phyloP scores from a whole-genome alignment of 139 green algal species.

The Micractinium conductrix region DNA sequence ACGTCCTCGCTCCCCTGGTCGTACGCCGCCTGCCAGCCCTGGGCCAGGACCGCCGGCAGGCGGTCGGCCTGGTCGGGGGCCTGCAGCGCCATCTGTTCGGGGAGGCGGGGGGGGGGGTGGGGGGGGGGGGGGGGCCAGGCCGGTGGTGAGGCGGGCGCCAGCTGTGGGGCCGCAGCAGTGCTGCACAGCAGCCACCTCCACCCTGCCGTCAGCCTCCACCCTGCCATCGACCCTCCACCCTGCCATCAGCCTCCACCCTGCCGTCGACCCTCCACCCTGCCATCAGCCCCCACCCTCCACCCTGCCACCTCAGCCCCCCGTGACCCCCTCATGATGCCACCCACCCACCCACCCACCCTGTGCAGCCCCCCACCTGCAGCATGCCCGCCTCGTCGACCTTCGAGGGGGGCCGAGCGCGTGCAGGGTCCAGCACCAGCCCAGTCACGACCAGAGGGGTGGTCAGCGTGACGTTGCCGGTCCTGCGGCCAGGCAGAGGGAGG shows the following conservation, averaged over 20 bases:
- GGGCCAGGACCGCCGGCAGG: slow-evolving; percentile 14
- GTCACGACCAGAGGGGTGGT: slow-evolving; percentile 48
- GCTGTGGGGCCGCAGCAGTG: too few species aligned
- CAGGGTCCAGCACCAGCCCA: slow-evolving; percentile 45
- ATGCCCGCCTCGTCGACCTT: neutral
- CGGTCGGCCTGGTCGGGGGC: slow-evolving; percentile 33
- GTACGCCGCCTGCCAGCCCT: slow-evolving; percentile 35
- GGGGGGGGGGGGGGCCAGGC: too few species aligned
- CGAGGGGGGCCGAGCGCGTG: neutral
- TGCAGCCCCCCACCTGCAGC: slow-evolving; percentile 18
- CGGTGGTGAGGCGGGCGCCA: too few species aligned
- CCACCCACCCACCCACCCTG: neutral
- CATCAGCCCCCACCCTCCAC: neutral
- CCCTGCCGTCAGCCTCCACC: too few species aligned
- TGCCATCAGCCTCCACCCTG: too few species aligned
- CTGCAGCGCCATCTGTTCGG: slow-evolving; percentile 26
- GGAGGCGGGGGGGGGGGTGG: too few species aligned
- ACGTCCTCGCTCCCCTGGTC: slow-evolving; percentile 36
- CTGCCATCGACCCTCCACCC: neutral
- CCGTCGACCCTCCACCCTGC: neutral
- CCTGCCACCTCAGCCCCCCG: neutral
- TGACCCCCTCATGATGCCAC: neutral
- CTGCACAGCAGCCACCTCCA: too few species aligned
- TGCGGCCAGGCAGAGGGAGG: neutral
- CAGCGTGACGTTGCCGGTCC: slow-evolving; percentile 32